Evolutionary conservation across 306 rosid genomes (phyloP).

Genomic region (Cicer judaicum): DNA sequence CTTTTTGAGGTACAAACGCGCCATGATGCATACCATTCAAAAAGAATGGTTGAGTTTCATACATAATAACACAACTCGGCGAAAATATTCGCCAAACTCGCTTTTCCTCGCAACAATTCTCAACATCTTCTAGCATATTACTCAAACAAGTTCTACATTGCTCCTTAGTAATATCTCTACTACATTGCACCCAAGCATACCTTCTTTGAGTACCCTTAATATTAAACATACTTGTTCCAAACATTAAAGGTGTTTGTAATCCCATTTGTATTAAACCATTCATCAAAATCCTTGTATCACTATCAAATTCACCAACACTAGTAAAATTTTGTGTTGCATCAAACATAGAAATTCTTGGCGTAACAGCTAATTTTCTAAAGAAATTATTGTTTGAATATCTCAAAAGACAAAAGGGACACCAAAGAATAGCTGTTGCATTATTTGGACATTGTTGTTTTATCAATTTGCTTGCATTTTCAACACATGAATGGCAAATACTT

Average conservation of each 20-base stretch:
- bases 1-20: constrained; percentile 19
- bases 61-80: constrained; percentile 55
- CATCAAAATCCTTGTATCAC: constrained; percentile 54
- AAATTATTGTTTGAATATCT: constrained; percentile 50
- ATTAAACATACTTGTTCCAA: constrained; percentile 55
- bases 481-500: constrained; percentile 46
- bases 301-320: constrained; percentile 53
- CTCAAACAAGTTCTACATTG: constrained; percentile 56
- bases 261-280: constrained; percentile 51
- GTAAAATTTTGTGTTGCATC: constrained; percentile 46
- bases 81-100: constrained; percentile 53
- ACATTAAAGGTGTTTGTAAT: constrained; percentile 36
- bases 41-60: constrained; percentile 55
- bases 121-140: constrained; percentile 49
- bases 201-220: constrained; percentile 58
- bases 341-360: constrained; percentile 50
- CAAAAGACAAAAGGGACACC: constrained; percentile 52
- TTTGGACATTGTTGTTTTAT: constrained; percentile 48
- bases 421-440: constrained; percentile 47
- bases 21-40: not conserved
- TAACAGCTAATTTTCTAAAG: constrained; percentile 36
- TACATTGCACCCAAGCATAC: constrained; percentile 58
- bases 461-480: constrained; percentile 45
- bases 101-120: constrained; percentile 46
- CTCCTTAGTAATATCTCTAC: constrained; percentile 49